phyloP scores from a whole-genome alignment of 192 early-diverging fungal genomes.

The Entophlyctis luteolus region DNA sequence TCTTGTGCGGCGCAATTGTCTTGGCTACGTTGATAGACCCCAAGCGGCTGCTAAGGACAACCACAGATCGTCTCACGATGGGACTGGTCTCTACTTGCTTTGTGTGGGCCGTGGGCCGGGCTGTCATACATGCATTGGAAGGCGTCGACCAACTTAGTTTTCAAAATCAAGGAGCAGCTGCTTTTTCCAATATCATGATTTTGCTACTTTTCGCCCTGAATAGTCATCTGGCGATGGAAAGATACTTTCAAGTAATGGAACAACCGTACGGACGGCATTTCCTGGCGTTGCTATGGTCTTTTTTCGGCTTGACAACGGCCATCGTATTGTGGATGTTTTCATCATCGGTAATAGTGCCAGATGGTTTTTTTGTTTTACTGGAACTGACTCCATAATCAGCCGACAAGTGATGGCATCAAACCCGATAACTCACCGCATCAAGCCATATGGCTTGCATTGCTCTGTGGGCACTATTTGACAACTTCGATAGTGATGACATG shows the following conservation, averaged over 20 bases:
- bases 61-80: slow-evolving; percentile 3
- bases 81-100: background rate
- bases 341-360: background rate
- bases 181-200: background rate
- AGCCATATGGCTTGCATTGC: background rate
- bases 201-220: background rate
- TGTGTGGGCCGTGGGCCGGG: slow-evolving; percentile 3
- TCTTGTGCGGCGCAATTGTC: background rate
- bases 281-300: background rate
- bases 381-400: background rate
- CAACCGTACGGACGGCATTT: background rate
- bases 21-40: background rate
- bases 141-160: background rate
- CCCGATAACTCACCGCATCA: background rate
- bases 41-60: background rate
- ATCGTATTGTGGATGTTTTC: background rate
- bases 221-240: background rate
- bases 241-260: background rate
- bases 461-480: background rate
- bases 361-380: background rate
- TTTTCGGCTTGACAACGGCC: background rate
- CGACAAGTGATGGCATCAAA: background rate
- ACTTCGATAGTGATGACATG: background rate
- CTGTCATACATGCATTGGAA: background rate
- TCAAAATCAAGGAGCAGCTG: background rate